Conservation (phyloP, 73 alveolate species). For the Effrenium voratum region DNA sequence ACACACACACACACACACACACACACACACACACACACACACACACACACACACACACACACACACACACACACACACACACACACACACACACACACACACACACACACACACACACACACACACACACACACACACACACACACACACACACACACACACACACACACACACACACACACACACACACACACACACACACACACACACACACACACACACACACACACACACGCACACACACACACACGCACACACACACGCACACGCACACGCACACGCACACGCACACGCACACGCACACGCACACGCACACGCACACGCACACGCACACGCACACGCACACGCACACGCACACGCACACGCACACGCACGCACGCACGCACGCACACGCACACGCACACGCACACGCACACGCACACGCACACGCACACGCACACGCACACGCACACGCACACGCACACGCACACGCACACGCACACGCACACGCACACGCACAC, state of each 20-base stretch:
- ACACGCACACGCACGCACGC: background rate
- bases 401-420: background rate
- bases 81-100: background rate
- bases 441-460: background rate
- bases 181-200: slow-evolving; percentile 7
- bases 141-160: slow-evolving; percentile 13
- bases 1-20: background rate
- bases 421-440: background rate
- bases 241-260: background rate
- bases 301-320: background rate
- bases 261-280: background rate
- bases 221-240: background rate
- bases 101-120: background rate
- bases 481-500: background rate
- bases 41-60: background rate
- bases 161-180: slow-evolving; percentile 17
- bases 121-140: background rate
- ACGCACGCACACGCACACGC: background rate
- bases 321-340: background rate
- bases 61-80: background rate
- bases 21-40: background rate
- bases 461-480: background rate
- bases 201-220: background rate
- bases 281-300: background rate
- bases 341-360: background rate